Conservation (phyloP, 441 rosid genomes). For the Adansonia grandidieri region DNA sequence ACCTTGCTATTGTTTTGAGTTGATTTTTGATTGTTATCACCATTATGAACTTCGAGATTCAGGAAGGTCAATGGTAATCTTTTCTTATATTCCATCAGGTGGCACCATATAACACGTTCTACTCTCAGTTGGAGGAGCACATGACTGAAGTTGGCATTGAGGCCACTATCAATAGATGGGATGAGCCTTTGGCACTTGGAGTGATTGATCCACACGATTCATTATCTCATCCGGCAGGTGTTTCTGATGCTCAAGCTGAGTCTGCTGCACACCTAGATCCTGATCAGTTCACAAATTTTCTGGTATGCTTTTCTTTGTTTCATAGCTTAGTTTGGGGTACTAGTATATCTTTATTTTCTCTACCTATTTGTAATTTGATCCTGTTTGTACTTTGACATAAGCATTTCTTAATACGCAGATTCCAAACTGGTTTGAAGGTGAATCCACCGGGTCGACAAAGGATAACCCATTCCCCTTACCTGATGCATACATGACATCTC, state of each 20-base stretch:
- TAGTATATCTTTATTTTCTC: not conserved
- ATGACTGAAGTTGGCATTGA: slow-evolving; percentile 84
- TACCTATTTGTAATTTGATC: not conserved
- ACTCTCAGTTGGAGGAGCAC: slow-evolving; percentile 91
- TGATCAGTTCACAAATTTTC: slow-evolving; percentile 88
- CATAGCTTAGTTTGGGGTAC: not conserved
- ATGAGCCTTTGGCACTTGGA: slow-evolving; percentile 86
- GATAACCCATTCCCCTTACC: slow-evolving; percentile 89
- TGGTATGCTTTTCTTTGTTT: slow-evolving; percentile 51
- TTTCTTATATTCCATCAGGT: slow-evolving; percentile 56
- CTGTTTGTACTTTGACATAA: not conserved
- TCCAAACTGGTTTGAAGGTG: slow-evolving; percentile 88
- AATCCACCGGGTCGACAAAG: slow-evolving; percentile 70
- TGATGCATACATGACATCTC: slow-evolving; percentile 65
- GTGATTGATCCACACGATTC: slow-evolving; percentile 97
- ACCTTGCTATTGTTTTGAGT: slow-evolving; percentile 4
- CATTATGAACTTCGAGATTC: not conserved
- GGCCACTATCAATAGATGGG: slow-evolving; percentile 83
- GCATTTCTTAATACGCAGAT: slow-evolving; percentile 54
- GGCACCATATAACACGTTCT: slow-evolving; percentile 95
- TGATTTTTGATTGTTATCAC: slow-evolving; percentile 5
- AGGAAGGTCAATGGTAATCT: not conserved
- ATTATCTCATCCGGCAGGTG: slow-evolving; percentile 96
- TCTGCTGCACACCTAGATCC: slow-evolving; percentile 81
- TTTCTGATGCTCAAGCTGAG: slow-evolving; percentile 93